Base-by-base conservation (phyloP, 352 stramenopile species). In the Phytophthora ramorum region DNA sequence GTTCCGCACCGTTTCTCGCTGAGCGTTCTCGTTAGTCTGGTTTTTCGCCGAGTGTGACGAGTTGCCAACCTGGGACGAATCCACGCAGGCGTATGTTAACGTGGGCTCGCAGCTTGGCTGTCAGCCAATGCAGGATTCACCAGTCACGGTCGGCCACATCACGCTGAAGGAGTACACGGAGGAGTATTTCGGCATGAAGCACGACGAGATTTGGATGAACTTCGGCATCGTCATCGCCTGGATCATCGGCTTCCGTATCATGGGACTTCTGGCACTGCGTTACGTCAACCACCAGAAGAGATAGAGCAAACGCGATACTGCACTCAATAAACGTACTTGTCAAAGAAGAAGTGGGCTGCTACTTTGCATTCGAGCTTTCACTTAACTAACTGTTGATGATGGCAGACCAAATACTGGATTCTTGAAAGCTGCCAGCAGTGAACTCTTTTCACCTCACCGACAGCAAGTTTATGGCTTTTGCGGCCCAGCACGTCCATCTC, bases 221-320 rank as follows among this genome's bases (percentile, higher is more conserved):
- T 28, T 28, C 24, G 24, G 24, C 24, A 61, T 75, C 20, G 49
- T 68, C 20, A 63, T 65, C 24, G 70, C 34, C 10, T 79, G 51
- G 52, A 81, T 72, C 19, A 41, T 67, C 13, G 7, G 72, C 43
- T 79, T 77, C 63, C 72, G 72, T 19, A 24, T 81, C 8, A 37
- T 79, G 5, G 75, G 47, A 0, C 51, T 79, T 22, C 32, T 83
- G n/a, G 58, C 68, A 12, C 67, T 79, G 53, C 66, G 68, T n/a
- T 77, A 71, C 41, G 22, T 82, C n/a, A 77, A 75, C 58, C 69
- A 81, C 62, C 76, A 81, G 61, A 75, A 69, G 58, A 58, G 40
- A 46, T 46, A 26, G 37, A 43, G 37, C 37, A 19, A 43, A 17
- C 16, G 37, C 14, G 35, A 41, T 43, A 43, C 37, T 38, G 34